Evolutionary conservation across 225 moss, liverwort and hornwort species (phyloP).

Genomic region (Climacium dendroides): DNA sequence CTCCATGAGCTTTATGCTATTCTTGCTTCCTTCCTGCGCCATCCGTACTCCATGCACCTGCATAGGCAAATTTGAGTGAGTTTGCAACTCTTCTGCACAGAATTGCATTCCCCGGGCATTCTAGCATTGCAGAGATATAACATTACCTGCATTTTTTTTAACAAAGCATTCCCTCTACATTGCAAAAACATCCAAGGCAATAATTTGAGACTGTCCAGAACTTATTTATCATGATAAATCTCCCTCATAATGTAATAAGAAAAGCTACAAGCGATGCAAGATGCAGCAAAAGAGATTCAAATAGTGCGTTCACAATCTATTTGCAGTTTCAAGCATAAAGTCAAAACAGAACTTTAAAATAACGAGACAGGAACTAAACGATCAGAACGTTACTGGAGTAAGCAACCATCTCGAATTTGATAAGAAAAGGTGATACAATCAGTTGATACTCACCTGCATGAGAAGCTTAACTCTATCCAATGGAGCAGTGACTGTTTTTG

Average conservation of each 20-base stretch:
- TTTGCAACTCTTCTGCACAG: neutral
- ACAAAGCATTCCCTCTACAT: neutral
- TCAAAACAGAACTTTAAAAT: neutral
- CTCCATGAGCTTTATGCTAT: conserved; percentile 57
- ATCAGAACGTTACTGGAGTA: neutral
- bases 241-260: neutral
- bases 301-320: neutral
- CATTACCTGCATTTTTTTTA: neutral
- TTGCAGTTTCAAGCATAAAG: neutral
- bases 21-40: conserved; percentile 54
- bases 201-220: neutral
- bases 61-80: neutral
- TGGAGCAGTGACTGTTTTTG: conserved; percentile 80
- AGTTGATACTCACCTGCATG: conserved; percentile 49
- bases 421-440: neutral
- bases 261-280: neutral
- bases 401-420: neutral
- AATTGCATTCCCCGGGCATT: neutral
- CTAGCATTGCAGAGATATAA: neutral
- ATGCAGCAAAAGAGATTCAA: neutral
- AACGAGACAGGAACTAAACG: neutral
- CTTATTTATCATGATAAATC: neutral
- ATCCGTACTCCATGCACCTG: conserved; percentile 65
- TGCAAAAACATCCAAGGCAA: neutral
- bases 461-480: conserved; percentile 80